Conservation (phyloP, 139 green algal species). For the Parachlorella kessleri region DNA sequence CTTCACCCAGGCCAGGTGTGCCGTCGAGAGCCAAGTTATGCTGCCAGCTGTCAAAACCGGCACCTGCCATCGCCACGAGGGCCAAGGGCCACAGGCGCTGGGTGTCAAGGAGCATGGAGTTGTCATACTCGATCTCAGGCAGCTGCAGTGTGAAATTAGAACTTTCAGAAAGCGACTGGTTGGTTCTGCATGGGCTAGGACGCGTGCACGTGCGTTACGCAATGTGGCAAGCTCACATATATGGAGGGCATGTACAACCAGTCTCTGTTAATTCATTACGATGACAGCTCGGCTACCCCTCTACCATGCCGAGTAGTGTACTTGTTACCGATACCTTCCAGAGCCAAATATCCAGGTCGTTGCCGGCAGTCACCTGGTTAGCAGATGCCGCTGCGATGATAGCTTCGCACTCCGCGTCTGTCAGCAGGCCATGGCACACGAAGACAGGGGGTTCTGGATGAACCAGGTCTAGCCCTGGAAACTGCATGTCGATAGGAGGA, state of each 20-base stretch:
- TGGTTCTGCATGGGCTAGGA: no score
- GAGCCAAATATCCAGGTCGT: no score
- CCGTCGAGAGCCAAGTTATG: background rate
- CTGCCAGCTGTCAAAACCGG: background rate
- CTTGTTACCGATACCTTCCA: no score
- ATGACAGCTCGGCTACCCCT: no score
- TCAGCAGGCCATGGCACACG: background rate
- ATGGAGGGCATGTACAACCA: no score
- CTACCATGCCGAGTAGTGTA: no score
- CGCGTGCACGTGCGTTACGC: no score
- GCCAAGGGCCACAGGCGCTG: background rate
- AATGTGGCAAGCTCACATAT: no score
- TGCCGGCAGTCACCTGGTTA: no score
- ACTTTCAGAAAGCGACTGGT: no score
- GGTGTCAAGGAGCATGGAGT: background rate
- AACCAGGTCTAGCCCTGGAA: background rate
- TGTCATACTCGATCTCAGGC: background rate
- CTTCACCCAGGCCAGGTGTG: background rate
- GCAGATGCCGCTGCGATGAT: background rate
- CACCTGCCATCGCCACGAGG: background rate
- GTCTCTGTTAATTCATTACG: no score
- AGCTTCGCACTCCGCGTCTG: background rate
- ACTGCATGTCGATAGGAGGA: background rate
- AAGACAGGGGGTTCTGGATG: background rate
- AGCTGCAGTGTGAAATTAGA: background rate